Evolutionary conservation across 129 eudicot genomes (phyloP).

Genomic region (Tanacetum coccineum): DNA sequence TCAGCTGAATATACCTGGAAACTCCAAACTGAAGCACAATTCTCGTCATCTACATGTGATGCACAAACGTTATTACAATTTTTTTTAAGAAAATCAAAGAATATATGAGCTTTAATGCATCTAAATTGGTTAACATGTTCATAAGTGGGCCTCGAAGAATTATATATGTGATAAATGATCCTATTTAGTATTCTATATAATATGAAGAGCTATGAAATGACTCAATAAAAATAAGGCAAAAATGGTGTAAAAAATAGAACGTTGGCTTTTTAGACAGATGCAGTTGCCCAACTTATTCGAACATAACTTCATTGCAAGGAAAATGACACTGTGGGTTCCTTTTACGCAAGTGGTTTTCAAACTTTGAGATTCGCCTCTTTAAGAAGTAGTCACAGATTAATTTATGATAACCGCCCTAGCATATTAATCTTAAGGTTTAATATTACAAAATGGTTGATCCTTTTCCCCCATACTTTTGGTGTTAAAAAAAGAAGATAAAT

Average conservation of each 20-base stretch:
- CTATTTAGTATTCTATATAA: background rate
- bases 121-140: background rate
- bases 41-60: slow-evolving; percentile 58
- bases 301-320: background rate
- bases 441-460: slow-evolving; percentile 8
- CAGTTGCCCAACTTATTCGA: too few species aligned
- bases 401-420: background rate
- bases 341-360: background rate
- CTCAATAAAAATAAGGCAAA: background rate
- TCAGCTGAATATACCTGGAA: slow-evolving; percentile 44
- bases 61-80: background rate
- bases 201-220: background rate
- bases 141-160: background rate
- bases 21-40: slow-evolving; percentile 88
- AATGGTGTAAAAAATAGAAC: background rate
- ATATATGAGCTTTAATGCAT: background rate
- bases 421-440: slow-evolving; percentile 9
- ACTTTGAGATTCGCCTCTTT: background rate
- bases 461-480: background rate
- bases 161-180: background rate
- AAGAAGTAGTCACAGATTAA: background rate
- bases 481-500: background rate
- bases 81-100: background rate
- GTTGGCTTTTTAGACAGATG: background rate
- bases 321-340: background rate